Evolutionary conservation across 148 eudicot species (phyloP), one percentile per base, ranked within the genome.

Genomic region (Rhododendron molle): DNA sequence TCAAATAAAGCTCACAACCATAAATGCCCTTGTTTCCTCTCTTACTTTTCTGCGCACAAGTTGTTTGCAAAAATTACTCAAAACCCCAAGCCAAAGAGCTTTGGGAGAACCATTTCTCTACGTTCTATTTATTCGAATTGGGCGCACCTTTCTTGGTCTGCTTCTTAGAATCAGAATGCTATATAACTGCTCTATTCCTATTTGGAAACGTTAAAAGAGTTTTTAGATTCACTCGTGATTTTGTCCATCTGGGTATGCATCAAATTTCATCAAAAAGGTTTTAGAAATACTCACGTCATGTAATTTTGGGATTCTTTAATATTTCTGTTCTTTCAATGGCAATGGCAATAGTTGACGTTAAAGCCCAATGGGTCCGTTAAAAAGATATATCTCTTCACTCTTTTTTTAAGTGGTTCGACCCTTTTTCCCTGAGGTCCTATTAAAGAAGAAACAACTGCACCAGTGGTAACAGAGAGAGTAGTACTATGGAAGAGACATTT

Each of bases 401-500:
- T 78, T 65, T 52, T 3, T 81, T 81, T n/a, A 40, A 77, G 76
- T 81, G n/a, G 20, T 80, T 83, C 87, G 88, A 50, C 88, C 84
- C 77, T 62, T 36, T 78, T 71, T 32, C 30, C 28, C 62, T 85
- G 60, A 77, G 83, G 79, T 56, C 83, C 38, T 52, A 56, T 34
- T 83, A 26, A 69, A 79, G 71, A 81, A 76, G 72, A 9, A 85
- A 71, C 40, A 28, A 43, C 71, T 65, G 60, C 78, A 76, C 47
- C 13, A 56, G 38, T 67, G 43, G 14, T 7, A 32, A 47, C 56
- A 40, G 5, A 60, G 20, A 26, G 23, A 18, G 30, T 83, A 77
- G 73, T 84, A 80, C 78, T 85, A 97, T 97, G 99, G 99, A 97
- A 89, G 98, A 97, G 89, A 94, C 95, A 40, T 95, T 97, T 88